A percentile compares a stretch with the other conserved stretches of the same genome.
These are phyloP conservation scores for Thielaviopsis musarum DNA, from an alignment of 2,329 filamentous ascomycete species.

Conservation along the genomic window DNA sequence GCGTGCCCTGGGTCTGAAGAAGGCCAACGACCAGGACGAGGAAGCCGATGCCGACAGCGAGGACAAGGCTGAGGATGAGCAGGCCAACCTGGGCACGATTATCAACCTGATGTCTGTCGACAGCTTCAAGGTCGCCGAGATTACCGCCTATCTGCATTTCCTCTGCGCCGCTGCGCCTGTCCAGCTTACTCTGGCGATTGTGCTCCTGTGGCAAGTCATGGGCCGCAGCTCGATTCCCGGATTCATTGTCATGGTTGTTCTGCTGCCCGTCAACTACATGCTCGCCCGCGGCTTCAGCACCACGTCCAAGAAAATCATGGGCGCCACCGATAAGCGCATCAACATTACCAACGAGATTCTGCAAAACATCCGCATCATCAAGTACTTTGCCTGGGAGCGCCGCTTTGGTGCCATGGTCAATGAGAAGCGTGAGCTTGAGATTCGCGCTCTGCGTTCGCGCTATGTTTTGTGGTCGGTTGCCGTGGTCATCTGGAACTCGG, in stretches of 20 bases:
- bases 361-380: constrained; percentile 97
- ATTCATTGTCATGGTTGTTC: constrained; percentile 72
- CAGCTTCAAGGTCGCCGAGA: constrained; percentile 94
- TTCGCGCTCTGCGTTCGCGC: constrained; percentile 60
- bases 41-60: constrained; percentile 20
- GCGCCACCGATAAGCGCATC: constrained; percentile 87
- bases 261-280: constrained; percentile 78
- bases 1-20: constrained; percentile 41
- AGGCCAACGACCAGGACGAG: constrained; percentile 18
- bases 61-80: constrained; percentile 37
- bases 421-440: constrained; percentile 67
- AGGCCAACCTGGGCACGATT: constrained; percentile 91
- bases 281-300: constrained; percentile 73
- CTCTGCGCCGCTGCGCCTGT: constrained; percentile 84
- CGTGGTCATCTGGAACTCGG: constrained; percentile 91
- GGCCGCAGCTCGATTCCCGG: constrained; percentile 88
- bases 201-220: constrained; percentile 75
- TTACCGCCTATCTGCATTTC: constrained; percentile 90
- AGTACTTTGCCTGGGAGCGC: constrained; percentile 97
- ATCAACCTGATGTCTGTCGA: constrained; percentile 99
- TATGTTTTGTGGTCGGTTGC: constrained; percentile 87
- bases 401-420: constrained; percentile 75
- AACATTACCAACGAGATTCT: constrained; percentile 93
- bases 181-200: constrained; percentile 66
- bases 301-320: constrained; percentile 81